Evolutionary conservation across 2,329 filamentous ascomycete species (phyloP), one percentile per base, ranked within the genome.

Genomic region (Gnomoniopsis smithogilvyi): DNA sequence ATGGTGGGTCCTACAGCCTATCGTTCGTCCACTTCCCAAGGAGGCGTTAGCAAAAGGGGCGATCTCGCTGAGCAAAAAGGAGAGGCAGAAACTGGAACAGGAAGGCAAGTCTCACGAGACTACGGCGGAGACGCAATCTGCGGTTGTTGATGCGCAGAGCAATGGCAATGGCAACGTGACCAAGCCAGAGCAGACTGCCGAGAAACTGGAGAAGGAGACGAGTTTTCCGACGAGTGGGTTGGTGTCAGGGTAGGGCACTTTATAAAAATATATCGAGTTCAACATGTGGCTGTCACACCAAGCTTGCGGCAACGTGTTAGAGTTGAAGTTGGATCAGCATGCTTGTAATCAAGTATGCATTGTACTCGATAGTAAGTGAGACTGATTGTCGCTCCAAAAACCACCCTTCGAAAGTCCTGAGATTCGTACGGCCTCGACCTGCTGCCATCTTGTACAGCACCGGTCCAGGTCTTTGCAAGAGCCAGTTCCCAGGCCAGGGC

Each of bases 1-100:
- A 1, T 97, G 88, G 84, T 97, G 92, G 91, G 82, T 96, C 3
- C 92, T 87, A 54, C 93, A 98, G 76, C 89, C 94, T 3, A 91
- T 96, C 67, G 83, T 97, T 7, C 79, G 93, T 58, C 93, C 92
- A 45, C 72, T 97, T 67, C 95, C 95, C 0, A 90, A 89, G 65
- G 94, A 98, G 76, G 95, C 95, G 2, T 68, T 95, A 64, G 87
- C 88, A 63, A 92, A 91, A 70, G 93, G 93, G 0, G 88, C 90
- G 2, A 80, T 96, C 71, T 83, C 80, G 59, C 71, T 88, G 62
- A 91, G 87, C 67, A 93, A 92, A 76, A 92, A 92, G 71, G 80
- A 83, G 34, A 78, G 74, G 67, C 78, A 75, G 68, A 78, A 70
- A 64, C 66, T 74, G 50, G 71, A 71, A 60, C 72, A 74, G 64